Base-by-base conservation (phyloP, 2,329 filamentous ascomycete genomes). In the Leptoxyphium fumago region DNA sequence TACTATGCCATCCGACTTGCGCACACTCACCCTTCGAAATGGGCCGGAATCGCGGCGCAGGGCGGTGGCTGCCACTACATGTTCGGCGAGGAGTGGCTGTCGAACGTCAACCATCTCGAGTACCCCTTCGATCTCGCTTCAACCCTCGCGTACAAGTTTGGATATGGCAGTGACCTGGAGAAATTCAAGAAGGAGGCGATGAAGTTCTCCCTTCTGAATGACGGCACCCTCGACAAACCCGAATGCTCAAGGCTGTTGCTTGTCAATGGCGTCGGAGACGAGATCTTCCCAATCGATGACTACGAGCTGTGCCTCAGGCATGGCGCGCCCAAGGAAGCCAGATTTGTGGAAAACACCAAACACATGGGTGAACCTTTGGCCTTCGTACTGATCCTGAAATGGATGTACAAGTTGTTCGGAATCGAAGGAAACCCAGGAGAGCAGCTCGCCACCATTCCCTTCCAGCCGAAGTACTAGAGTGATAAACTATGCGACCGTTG, bases 261-360 rank as follows among this genome's bases (percentile, higher is more conserved):
- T 5, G 73, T 78, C 8, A 78, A 78, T 50, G 71, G 75, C 0
- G 71, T 68, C 1, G 66, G 72, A 28, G 75, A 78, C 52, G 74
- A 76, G 61, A 76, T 78, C 40, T 78, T 78, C 57, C 75, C 75
- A 0, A 73, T 78, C 39, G 75, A 78, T 51, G 75, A 78, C 51
- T 72, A 74, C 45, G 72, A 73, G 50, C 56, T 77, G 36, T 70
- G 71, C 21, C 51, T 77, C 40, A 62, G 69, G 34, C 68, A 72
- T 54, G 74, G 73, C 0, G 54, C 61, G 15, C 67, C 71, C 1
- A 78, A 78, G 59, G 66, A 73, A 52, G 72, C 61, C 38, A 59
- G 63, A 18, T 70, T 72, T 45, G 63, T 72, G 0, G 44, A 55
- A 2, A 61, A 58, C 0, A 56, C 54, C 10, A 70, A 69, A 56